Base-by-base conservation (phyloP, 495 filamentous ascomycete genomes). In the Talaromyces adpressus region DNA sequence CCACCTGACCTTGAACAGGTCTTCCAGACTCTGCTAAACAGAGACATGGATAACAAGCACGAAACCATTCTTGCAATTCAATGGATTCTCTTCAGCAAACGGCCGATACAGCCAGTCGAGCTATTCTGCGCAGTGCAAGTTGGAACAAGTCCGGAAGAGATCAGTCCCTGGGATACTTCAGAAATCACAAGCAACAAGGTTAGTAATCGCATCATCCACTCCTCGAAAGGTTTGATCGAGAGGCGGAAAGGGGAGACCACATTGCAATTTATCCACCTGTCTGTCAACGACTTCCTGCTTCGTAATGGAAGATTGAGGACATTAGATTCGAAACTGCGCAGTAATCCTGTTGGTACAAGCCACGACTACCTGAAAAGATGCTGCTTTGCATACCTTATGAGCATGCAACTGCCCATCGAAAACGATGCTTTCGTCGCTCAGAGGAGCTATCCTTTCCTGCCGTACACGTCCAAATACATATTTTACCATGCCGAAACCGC, bases 191-290 rank as follows among this genome's bases (percentile, higher is more conserved):
- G 32, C 11, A 36, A 36, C 9, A 36, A 36, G 32, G 45, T 51
- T n/a, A 51, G 45, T 22, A n/a, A 23, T 16, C 23, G 54, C 66
- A 69, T 80, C 9, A 63, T 75, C 1, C 69, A 67, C 57, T 73
- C 61, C 6, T 80, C 77, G 0, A 80, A 79, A 64, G 77, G 79
- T 18, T 73, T 80, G n/a, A 75, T 73, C 2, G 75, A 81, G 59
- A 68, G 68, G 2, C 71, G 71, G 0, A 71, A 65, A 41, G 66
- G 72, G 0, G 57, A 64, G 1, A 39, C 23, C 2, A 69, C 53
- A 1, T 71, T 80, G 32, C 78, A 82, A 63, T 82, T 82, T 63
- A 81, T 82, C 36, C 78, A 82, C 63, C 76, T 81, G 65, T 79
- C 78, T 0, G 79, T 81, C 4, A 68, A 71, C 6, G 77, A 79